Evolutionary conservation across 768 basidiomycete species (phyloP).

Genomic region (Megacollybia marginata): DNA sequence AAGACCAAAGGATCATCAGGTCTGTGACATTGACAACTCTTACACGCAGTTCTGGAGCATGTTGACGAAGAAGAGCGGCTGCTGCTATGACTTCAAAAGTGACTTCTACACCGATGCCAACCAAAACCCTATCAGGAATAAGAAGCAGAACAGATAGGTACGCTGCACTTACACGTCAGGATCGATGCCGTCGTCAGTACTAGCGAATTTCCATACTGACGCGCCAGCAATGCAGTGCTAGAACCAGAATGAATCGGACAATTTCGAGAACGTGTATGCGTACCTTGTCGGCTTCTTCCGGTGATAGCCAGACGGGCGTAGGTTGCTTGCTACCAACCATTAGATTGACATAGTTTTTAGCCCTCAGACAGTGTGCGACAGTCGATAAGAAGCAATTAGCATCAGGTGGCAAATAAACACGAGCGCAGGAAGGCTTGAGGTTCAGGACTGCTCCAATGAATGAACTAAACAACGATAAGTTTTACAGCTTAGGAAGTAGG

Average conservation of each 20-base stretch:
- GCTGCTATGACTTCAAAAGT: slow-evolving; percentile 89
- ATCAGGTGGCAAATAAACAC: slow-evolving; percentile 87
- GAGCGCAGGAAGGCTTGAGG: slow-evolving; percentile 60
- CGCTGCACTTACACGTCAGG: slow-evolving; percentile 55
- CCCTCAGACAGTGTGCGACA: slow-evolving; percentile 73
- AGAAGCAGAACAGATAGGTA: not conserved
- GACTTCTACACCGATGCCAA: slow-evolving; percentile 82
- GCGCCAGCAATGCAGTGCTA: slow-evolving; percentile 84
- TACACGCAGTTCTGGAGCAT: slow-evolving; percentile 66
- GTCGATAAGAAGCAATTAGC: slow-evolving; percentile 83
- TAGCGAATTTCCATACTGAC: slow-evolving; percentile 80
- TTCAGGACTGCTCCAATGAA: slow-evolving; percentile 85
- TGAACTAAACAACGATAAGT: slow-evolving; percentile 17
- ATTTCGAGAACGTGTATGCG: slow-evolving; percentile 5
- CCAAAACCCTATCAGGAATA: slow-evolving; percentile 50
- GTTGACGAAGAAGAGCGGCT: slow-evolving; percentile 66
- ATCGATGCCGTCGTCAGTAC: slow-evolving; percentile 59
- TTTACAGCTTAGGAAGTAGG: not conserved
- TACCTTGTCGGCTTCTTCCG: slow-evolving; percentile 68
- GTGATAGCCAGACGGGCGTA: slow-evolving; percentile 68
- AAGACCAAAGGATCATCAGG: slow-evolving; percentile 69
- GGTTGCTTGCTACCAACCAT: slow-evolving; percentile 89
- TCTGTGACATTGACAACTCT: slow-evolving; percentile 89
- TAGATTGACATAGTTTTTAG: slow-evolving; percentile 81
- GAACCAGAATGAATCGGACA: not conserved